Base-by-base conservation (phyloP, 2,329 filamentous ascomycete genomes). In the Epichloe scottii region DNA sequence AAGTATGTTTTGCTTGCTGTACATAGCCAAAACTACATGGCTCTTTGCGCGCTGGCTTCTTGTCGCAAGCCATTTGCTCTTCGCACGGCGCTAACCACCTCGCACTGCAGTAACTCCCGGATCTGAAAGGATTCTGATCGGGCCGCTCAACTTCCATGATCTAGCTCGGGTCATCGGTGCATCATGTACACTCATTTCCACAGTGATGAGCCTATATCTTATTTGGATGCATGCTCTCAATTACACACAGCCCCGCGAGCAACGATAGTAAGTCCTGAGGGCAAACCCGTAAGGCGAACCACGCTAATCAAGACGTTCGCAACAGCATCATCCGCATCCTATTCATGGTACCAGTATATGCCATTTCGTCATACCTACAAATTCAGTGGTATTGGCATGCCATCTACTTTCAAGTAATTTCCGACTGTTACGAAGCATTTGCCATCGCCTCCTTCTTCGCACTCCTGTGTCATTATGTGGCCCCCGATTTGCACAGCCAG, bases 391-490 rank as follows among this genome's bases (percentile, higher is more conserved):
- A 93, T 71, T 79, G 76, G 64, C 78, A 89, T 60, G 81, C 84
- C 46, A 79, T 93, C 51, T 94, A 94, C 70, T 93, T 85, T 64
- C 77, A 87, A 61, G 82, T 93, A 49, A 71, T 91, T 42, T 81
- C 85, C 60, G 85, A 93, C 64, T 91, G 87, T 68, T 94, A 94
- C 66, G 89, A 94, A 70, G 87, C 89, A 11, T 91, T 94, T 60
- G 87, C 87, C 52, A 90, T 94, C 56, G 84, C 86, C 33, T 87
- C 85, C 56, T 95, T 94, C 73, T 94, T 94, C 68, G 81, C 85
- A 8, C 73, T 94, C 45, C 71, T 94, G 61, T 93, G 87, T 64
- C 78, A 88, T 62, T 93, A 93, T 66, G 76, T 89, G 55, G 86
- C 84, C 5, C 84, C 85, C 7, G 81, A 84, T 58, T 69, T 94